Evolutionary conservation across 2,329 filamentous ascomycete species (phyloP), one percentile per base, ranked within the genome.

Genomic region (Phyllosticta ampelicida): DNA sequence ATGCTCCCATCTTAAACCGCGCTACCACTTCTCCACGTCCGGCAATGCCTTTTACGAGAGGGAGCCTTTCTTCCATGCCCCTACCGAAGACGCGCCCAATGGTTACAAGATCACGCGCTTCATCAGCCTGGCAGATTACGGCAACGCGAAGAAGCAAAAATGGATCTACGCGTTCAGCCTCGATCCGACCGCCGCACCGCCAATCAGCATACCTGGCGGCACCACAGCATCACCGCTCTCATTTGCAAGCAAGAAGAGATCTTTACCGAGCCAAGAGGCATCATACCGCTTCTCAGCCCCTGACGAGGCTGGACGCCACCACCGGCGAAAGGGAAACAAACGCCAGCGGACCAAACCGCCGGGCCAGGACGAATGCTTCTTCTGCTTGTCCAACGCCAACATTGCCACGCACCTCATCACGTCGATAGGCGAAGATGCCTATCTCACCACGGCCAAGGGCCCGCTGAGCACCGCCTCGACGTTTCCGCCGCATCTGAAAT

Each of bases 381-480:
- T 99, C 76, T 99, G 94, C 69, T 80, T 99, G 10, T 91, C 89
- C 5, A 96, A 95, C 70, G 84, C 87, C 5, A 87, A 86, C 61
- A 77, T 94, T 51, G 87, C 88, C 55, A 86, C 86, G 1, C 92
- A 99, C 73, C 87, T 99, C 72, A 86, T 96, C 66, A 87, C 87
- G 63, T 90, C 87, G 23, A 92, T 99, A 62, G 94, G 89, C 56
- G 85, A 90, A 18, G 87, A 95, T 61, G 81, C 85, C 56, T 97
- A 97, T 71, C 74, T 97, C 57, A 95, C 94, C 26, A 94, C 87
- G 21, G 90, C 94, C 60, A 96, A 96, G 71, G 94, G 94, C 0
- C 91, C 94, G 5, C 78, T 99, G 0, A 86, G 89, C 1, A 86
- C 84, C 1, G 73, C 81, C 0, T 75, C 80, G 8, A 91, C 86